A percentile compares a stretch with the other conserved stretches of the same genome.
These are phyloP conservation scores for Mariannaea elegans DNA, from an alignment of 2,329 filamentous ascomycete species.

Conservation along the genomic window DNA sequence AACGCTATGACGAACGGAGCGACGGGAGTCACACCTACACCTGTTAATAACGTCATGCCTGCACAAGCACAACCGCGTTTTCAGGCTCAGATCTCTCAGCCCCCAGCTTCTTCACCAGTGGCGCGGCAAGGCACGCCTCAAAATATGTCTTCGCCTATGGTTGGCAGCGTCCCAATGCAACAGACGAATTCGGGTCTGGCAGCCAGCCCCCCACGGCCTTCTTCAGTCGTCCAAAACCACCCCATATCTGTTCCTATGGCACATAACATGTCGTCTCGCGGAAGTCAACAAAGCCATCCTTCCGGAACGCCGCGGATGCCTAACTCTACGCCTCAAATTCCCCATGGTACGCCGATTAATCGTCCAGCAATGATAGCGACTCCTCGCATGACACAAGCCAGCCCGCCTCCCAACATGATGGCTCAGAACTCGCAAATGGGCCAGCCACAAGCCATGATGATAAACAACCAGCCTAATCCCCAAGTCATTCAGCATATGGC, in stretches of 20 bases:
- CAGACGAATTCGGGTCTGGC: slow-evolving; percentile 73
- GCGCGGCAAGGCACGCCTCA: slow-evolving; percentile 71
- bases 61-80: slow-evolving; percentile 57
- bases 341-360: slow-evolving; percentile 67
- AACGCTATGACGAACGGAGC: slow-evolving; percentile 40
- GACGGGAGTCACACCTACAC: slow-evolving; percentile 47
- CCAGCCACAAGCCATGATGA: slow-evolving; percentile 56
- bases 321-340: slow-evolving; percentile 68
- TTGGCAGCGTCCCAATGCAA: slow-evolving; percentile 70
- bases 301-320: slow-evolving; percentile 71
- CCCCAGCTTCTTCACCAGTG: slow-evolving; percentile 74
- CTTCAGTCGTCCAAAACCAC: slow-evolving; percentile 70
- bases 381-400: slow-evolving; percentile 70
- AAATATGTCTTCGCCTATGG: slow-evolving; percentile 72
- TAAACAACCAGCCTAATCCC: slow-evolving; percentile 57
- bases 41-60: slow-evolving; percentile 51
- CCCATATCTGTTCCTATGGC: slow-evolving; percentile 68
- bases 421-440: slow-evolving; percentile 65
- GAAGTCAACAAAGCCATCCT: slow-evolving; percentile 73
- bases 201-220: slow-evolving; percentile 71
- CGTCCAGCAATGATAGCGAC: slow-evolving; percentile 62
- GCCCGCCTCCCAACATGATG: slow-evolving; percentile 69
- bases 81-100: slow-evolving; percentile 66
- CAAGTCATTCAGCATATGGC: slow-evolving; percentile 57
- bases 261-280: slow-evolving; percentile 69